These are phyloP conservation scores for Ophiosphaerella herpotricha DNA, from an alignment of 2,329 filamentous ascomycete genomes.

Conservation along the genomic window DNA sequence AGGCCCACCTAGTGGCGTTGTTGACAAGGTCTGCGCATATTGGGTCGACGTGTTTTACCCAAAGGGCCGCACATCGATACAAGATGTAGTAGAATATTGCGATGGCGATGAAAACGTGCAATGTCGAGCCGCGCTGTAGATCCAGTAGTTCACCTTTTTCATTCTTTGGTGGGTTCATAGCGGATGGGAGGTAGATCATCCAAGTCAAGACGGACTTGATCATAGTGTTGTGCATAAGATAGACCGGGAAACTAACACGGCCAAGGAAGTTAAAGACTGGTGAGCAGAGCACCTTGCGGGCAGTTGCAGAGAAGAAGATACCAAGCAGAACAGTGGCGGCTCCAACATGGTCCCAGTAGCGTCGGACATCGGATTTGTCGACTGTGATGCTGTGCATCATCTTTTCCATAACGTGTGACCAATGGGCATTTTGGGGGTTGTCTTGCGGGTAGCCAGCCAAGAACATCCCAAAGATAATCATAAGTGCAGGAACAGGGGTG, in stretches of 20 bases:
- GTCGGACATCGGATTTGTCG: slow-evolving; percentile 54
- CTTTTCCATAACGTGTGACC: slow-evolving; percentile 56
- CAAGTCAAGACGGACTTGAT: slow-evolving; percentile 64
- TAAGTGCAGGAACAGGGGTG: slow-evolving; percentile 55
- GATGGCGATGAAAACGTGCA: slow-evolving; percentile 41
- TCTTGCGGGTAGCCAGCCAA: slow-evolving; percentile 65
- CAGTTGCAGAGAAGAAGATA: slow-evolving; percentile 57
- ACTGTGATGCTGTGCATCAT: slow-evolving; percentile 54
- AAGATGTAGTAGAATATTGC: slow-evolving; percentile 43
- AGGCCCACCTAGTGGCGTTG: slow-evolving; percentile 38
- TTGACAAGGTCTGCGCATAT: slow-evolving; percentile 40
- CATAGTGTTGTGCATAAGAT: slow-evolving; percentile 66
- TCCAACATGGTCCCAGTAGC: slow-evolving; percentile 57
- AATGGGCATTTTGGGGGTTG: slow-evolving; percentile 57
- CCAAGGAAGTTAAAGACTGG: slow-evolving; percentile 65
- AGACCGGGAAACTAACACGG: slow-evolving; percentile 67
- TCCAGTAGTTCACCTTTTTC: slow-evolving; percentile 44
- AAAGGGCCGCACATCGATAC: slow-evolving; percentile 39
- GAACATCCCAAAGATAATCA: slow-evolving; percentile 59
- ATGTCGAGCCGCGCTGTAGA: slow-evolving; percentile 36
- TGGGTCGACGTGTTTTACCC: slow-evolving; percentile 43
- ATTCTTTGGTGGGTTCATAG: slow-evolving; percentile 43
- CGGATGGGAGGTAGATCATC: slow-evolving; percentile 57
- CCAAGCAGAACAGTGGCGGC: slow-evolving; percentile 56
- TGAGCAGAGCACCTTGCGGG: slow-evolving; percentile 60